Evolutionary conservation across 228 moss, liverwort and hornwort species (phyloP), one percentile per base, ranked within the genome.

Genomic region (Sphagnum fallax): DNA sequence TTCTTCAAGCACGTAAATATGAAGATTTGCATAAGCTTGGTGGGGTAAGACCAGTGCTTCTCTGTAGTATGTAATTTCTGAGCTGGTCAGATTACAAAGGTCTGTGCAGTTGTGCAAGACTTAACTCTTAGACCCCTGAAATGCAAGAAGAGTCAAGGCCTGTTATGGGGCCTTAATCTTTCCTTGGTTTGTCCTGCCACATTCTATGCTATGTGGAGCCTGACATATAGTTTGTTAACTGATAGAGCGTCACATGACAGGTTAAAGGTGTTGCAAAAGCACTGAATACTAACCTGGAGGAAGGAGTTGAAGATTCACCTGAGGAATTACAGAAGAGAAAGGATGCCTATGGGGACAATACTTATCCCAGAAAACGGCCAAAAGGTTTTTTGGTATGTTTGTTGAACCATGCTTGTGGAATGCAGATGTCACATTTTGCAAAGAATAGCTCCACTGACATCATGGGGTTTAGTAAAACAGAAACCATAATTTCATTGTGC

Each of bases 261-360:
- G 32, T 52, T 10, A 53, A 63, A 67, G 80, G 80, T 11, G 73
- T 98, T 65, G 81, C 84, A 16, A 77, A 80, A 8, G 78, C 79
- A 47, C 78, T 98, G 14, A 63, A 62, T 32, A 85, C 92, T 50
- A 74, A 78, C 63, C 74, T 90, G 47, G 92, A 92, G 72, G 71
- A 79, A 3, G 98, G 98, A 55, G 66, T 94, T 14, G 70, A 61
- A 6, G 90, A 83, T 12, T 78, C 71, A 65, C 73, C 74, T 4
- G 83, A 76, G 57, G 83, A 64, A 16, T 2, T 89, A 48, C 79
- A 92, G 12, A 89, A 83, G 75, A 83, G 98, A 50, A 89, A 84
- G 67, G 80, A 77, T 69, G 90, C 82, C 1, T 98, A 77, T 66
- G 98, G 98, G 14, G 18, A 72, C 10, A 94, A 98, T 66, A 89